Percentiles rank a stretch among this genome's conserved stretches.
These are phyloP conservation scores for Colletotrichum kahawae DNA, from an alignment of 2,329 filamentous ascomycete species.

Conservation along the genomic window DNA sequence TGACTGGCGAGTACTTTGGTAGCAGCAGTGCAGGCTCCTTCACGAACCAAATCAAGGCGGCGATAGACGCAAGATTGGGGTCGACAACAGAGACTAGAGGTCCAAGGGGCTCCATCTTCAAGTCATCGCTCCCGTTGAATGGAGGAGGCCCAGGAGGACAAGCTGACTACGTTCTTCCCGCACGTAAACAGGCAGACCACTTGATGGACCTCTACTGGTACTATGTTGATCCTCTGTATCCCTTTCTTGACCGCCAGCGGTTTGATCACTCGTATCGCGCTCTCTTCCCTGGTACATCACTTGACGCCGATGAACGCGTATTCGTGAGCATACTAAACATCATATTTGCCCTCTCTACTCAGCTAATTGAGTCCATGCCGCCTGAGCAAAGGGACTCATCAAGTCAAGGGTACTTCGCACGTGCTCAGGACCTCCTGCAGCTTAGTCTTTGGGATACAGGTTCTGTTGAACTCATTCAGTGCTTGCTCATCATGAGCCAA, in stretches of 20 bases:
- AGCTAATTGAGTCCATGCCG: conserved; percentile 45
- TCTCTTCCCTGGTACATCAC: conserved; percentile 42
- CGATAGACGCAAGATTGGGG: conserved; percentile 38
- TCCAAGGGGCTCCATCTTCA: conserved; percentile 16
- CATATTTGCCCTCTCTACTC: conserved; percentile 50
- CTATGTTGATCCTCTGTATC: conserved; percentile 51
- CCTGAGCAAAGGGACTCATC: conserved; percentile 43
- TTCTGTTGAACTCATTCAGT: conserved; percentile 50
- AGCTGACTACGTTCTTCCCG: conserved; percentile 45
- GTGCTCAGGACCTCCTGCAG: conserved; percentile 46
- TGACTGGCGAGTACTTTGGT: conserved; percentile 49
- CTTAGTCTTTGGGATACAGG: conserved; percentile 47
- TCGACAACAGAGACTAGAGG: background rate
- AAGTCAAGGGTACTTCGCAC: conserved; percentile 45
- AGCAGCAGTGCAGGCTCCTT: conserved; percentile 52
- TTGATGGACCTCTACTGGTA: conserved; percentile 52
- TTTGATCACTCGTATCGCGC: conserved; percentile 44
- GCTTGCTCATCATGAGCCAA: conserved; percentile 50
- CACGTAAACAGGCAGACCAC: conserved; percentile 47
- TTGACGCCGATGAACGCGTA: conserved; percentile 43
- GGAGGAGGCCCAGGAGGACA: background rate
- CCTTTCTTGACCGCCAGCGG: conserved; percentile 42
- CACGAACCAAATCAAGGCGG: conserved; percentile 49
- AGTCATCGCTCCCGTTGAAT: conserved; percentile 20
- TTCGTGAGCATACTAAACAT: conserved; percentile 51